Percentiles rank a stretch among this genome's conserved stretches.
phyloP scores from a whole-genome alignment of 129 eudicot species.

The Rutidosis leptorrhynchoides region DNA sequence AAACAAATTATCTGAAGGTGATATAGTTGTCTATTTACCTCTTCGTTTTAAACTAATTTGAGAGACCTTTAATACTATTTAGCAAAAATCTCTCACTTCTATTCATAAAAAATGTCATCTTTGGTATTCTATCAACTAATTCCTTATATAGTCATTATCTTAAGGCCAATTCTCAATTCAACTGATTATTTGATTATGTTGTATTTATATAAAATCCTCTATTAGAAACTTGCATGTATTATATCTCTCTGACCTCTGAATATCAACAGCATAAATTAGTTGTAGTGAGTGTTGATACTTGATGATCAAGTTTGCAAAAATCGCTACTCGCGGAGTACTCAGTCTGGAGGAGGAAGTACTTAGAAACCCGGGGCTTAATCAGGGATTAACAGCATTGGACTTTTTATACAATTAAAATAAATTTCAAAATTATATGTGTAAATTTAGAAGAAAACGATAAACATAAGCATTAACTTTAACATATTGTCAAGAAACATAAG shows the following conservation, averaged over 20 bases:
- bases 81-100: not conserved
- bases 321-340: too few species aligned
- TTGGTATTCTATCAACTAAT: not conserved
- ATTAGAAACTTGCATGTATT: slow-evolving; percentile 10
- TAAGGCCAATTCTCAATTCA: not conserved
- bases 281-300: not conserved
- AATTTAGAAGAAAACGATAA: too few species aligned
- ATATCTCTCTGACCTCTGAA: not conserved
- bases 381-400: too few species aligned
- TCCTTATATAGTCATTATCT: not conserved
- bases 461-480: too few species aligned
- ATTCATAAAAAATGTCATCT: not conserved
- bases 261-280: not conserved
- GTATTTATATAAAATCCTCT: not conserved
- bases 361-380: too few species aligned
- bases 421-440: too few species aligned
- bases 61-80: not conserved
- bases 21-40: not conserved
- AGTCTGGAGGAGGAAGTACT: too few species aligned
- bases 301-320: too few species aligned
- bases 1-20: not conserved
- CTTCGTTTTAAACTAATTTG: not conserved
- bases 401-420: too few species aligned
- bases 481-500: too few species aligned
- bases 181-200: not conserved